Base-by-base conservation (phyloP, 2,329 filamentous ascomycete genomes). In the Arthrobotrys musiformis region DNA sequence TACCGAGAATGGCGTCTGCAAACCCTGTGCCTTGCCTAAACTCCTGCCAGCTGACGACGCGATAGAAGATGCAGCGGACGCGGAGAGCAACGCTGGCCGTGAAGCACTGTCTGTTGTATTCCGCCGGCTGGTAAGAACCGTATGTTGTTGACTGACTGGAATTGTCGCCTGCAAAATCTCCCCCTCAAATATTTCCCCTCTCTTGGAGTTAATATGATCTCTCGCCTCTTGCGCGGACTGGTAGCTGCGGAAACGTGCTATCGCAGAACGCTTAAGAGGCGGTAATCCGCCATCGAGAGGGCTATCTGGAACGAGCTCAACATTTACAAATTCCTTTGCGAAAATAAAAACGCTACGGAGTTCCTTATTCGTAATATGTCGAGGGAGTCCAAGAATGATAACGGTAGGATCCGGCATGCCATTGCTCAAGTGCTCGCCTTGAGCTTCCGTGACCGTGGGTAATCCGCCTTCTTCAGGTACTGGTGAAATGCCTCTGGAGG, bases 191-290 rank as follows among this genome's bases (percentile, higher is more conserved):
- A 78, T 78, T 58, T 78, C 74, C 30, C 52, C 68, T 52, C 62
- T 56, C 56, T 78, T 78, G 24, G 74, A 78, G 42, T 78, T 78
- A 35, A 78, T 78, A 13, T 79, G 79, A 19, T 79, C 78, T 48
- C 81, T 80, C 26, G 80, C 80, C 54, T 81, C 79, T 5, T 80
- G 61, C n/a, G 80, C 80, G 17, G 76, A 77, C 17, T 79, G 74
- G 26, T 78, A 77, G 46, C 74, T 80, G 30, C 78, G 77, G 50
- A 81, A 80, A 54, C 79, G 69, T 62, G 80, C 80, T 46, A 80
- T 66, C 9, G 79, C 79, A 56, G 79, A 75, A 17, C 70, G 77
- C 40, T 79, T 79, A 7, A 74, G 78, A 58, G 68, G 64, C n/a
- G 62, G 67, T 33, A 73, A 44, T 2, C 48, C 68, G 15, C 69